phyloP scores from a whole-genome alignment of 2,329 filamentous ascomycete genomes.

The Aureobasidium melanogenum region DNA sequence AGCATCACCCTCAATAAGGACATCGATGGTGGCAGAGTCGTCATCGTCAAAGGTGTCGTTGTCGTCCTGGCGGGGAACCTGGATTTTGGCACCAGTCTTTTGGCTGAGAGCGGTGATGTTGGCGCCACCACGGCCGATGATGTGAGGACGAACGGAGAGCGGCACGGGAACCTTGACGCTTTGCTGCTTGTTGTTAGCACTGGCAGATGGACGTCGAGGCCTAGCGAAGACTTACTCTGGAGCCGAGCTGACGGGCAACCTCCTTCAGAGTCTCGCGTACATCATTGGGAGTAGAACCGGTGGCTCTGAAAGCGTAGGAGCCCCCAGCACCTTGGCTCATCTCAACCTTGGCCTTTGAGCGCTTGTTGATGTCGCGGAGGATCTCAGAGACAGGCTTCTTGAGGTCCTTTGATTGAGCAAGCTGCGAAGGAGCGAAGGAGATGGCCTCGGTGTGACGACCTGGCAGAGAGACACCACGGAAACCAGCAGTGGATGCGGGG shows the following conservation, averaged over 20 bases:
- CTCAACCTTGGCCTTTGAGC: slow-evolving; percentile 77
- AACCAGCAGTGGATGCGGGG: slow-evolving; percentile 35
- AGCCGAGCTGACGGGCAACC: slow-evolving; percentile 77
- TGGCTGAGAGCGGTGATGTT: slow-evolving; percentile 87
- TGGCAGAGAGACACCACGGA: slow-evolving; percentile 57
- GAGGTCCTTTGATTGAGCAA: slow-evolving; percentile 67
- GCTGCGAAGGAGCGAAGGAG: slow-evolving; percentile 62
- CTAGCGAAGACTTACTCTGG: slow-evolving; percentile 55
- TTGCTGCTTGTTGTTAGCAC: slow-evolving; percentile 37
- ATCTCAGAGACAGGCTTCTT: slow-evolving; percentile 80
- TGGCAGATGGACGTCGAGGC: background rate
- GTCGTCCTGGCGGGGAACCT: slow-evolving; percentile 75
- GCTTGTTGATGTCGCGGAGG: slow-evolving; percentile 84
- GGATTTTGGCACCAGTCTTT: slow-evolving; percentile 80
- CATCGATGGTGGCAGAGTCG: slow-evolving; percentile 69
- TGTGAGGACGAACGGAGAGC: slow-evolving; percentile 71
- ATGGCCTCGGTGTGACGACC: slow-evolving; percentile 74
- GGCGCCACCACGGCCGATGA: slow-evolving; percentile 86
- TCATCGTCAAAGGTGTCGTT: slow-evolving; percentile 50
- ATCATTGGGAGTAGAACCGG: slow-evolving; percentile 64
- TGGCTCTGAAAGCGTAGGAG: slow-evolving; percentile 71
- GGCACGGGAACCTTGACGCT: slow-evolving; percentile 71
- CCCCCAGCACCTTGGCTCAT: slow-evolving; percentile 66
- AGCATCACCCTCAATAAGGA: slow-evolving; percentile 83
- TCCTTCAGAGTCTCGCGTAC: slow-evolving; percentile 86